phyloP scores from a whole-genome alignment of 2,329 filamentous ascomycete species.

The Ascochyta pisi region DNA sequence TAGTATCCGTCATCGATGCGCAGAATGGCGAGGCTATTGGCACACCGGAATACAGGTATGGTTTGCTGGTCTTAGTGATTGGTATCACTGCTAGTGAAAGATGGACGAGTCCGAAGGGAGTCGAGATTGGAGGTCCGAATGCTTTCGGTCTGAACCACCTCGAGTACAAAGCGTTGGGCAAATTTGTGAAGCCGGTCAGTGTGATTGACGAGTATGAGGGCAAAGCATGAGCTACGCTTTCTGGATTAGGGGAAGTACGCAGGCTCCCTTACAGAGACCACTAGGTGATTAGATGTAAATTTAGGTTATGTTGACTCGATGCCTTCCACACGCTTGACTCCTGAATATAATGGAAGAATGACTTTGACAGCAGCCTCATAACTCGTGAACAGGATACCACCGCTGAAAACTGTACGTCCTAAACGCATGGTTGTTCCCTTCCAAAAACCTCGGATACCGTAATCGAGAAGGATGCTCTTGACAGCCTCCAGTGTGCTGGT shows the following conservation, averaged over 20 bases:
- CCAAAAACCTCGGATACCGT: conserved; percentile 69
- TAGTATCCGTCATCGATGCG: conserved; percentile 59
- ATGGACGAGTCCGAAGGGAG: conserved; percentile 59
- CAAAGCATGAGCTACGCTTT: conserved; percentile 10
- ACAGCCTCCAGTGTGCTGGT: conserved; percentile 65
- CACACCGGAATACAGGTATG: conserved; percentile 63
- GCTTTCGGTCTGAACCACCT: conserved; percentile 59
- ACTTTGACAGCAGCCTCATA: conserved; percentile 65
- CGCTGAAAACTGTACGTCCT: conserved; percentile 68
- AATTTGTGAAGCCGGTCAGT: conserved; percentile 61
- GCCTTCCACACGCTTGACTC: conserved; percentile 22
- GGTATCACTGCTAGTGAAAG: conserved; percentile 62
- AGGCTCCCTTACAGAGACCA: not conserved
- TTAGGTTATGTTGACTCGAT: conserved; percentile 28
- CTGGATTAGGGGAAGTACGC: not conserved
- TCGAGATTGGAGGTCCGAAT: conserved; percentile 59
- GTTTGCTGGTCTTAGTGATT: conserved; percentile 59
- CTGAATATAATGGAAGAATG: conserved; percentile 51
- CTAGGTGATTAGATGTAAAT: not conserved
- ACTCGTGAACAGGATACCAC: conserved; percentile 70
- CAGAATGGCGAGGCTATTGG: conserved; percentile 59
- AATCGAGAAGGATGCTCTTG: conserved; percentile 61
- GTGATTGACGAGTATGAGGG: conserved; percentile 59
- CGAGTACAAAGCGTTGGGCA: conserved; percentile 59
- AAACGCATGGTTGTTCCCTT: conserved; percentile 72